Evolutionary conservation across 257 asterid genomes (phyloP).

Genomic region (Ilex asprella): DNA sequence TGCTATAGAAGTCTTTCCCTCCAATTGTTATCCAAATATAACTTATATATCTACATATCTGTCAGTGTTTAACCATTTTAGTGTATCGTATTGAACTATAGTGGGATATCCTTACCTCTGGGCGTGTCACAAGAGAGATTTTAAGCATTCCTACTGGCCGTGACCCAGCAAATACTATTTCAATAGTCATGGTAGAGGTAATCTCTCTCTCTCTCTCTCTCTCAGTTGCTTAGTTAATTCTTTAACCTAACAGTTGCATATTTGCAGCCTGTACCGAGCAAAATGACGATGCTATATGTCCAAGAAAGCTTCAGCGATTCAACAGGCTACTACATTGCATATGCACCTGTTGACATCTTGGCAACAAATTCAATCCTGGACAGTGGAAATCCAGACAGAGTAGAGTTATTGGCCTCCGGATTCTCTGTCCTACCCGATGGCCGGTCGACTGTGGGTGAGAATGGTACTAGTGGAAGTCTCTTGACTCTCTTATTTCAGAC

Average conservation of each 20-base stretch:
- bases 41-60: not conserved
- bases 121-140: conserved; percentile 25
- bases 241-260: not conserved
- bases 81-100: conserved; percentile 5
- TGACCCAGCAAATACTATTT: conserved; percentile 28
- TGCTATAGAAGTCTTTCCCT: too few relatives aligned
- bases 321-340: conserved; percentile 24
- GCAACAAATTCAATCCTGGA: conserved; percentile 28
- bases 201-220: too few relatives aligned
- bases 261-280: conserved; percentile 19
- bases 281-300: conserved; percentile 22
- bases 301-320: conserved; percentile 47
- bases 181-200: conserved; percentile 38
- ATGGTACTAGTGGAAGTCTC: too few relatives aligned
- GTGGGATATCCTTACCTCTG: conserved; percentile 54
- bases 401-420: conserved; percentile 40
- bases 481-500: too few relatives aligned
- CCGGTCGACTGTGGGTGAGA: not conserved
- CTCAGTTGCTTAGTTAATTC: not conserved
- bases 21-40: too few relatives aligned
- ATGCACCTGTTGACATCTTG: conserved; percentile 35
- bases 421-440: conserved; percentile 32
- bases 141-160: conserved; percentile 32
- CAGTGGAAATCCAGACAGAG: conserved; percentile 31
- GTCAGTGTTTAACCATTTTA: not conserved